Evolutionary conservation across 2,329 filamentous ascomycete genomes (phyloP).

Genomic region (Cadophora gregata): DNA sequence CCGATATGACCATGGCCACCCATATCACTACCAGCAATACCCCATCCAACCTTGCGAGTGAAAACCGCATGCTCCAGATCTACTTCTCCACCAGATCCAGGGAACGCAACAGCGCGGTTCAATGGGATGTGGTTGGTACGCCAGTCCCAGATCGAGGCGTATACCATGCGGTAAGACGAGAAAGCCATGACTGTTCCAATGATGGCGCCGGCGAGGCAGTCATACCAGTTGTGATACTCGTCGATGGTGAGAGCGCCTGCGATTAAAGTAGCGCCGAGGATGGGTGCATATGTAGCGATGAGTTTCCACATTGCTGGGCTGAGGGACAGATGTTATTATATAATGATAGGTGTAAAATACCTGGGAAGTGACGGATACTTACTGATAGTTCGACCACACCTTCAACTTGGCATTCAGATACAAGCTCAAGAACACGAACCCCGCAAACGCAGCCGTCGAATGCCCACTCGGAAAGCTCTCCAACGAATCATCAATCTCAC

Average conservation of each 20-base stretch:
- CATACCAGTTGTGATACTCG: constrained; percentile 79
- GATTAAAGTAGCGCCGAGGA: constrained; percentile 72
- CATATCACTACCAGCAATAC: constrained; percentile 42
- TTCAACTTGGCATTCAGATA: constrained; percentile 83
- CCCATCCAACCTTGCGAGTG: constrained; percentile 67
- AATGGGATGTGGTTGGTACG: constrained; percentile 71
- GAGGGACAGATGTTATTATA: not conserved
- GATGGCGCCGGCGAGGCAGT: constrained; percentile 68
- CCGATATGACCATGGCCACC: no score
- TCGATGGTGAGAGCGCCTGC: constrained; percentile 74
- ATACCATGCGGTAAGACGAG: constrained; percentile 69
- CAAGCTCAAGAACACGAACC: constrained; percentile 72
- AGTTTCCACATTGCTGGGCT: constrained; percentile 74
- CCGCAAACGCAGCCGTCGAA: constrained; percentile 74
- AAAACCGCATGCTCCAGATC: constrained; percentile 61
- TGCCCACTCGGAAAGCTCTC: constrained; percentile 78
- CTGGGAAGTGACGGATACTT: not conserved
- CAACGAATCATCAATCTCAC: constrained; percentile 70
- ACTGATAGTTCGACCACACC: constrained; percentile 73
- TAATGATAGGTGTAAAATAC: not conserved
- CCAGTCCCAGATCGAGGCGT: constrained; percentile 72
- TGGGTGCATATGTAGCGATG: constrained; percentile 65
- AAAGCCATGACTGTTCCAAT: constrained; percentile 72
- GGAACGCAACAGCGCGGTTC: constrained; percentile 61
- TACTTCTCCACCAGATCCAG: constrained; percentile 43